Conservation (phyloP, 345 rosid genomes). For the Corchorus olitorius region DNA sequence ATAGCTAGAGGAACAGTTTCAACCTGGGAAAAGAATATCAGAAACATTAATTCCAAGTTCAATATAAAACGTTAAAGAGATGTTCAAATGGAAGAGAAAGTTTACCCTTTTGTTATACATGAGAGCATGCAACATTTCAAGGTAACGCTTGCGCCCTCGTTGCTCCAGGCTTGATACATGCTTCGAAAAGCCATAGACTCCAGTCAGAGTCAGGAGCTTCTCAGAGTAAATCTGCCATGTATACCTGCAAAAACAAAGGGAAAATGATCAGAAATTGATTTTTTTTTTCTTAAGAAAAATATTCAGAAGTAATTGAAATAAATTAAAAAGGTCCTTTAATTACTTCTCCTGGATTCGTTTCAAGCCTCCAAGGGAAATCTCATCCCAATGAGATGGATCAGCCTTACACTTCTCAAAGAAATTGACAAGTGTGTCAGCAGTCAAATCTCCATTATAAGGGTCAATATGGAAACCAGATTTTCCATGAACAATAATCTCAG, state of each 20-base stretch:
- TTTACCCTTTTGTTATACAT: conserved; percentile 61
- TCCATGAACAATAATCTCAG: conserved; percentile 84
- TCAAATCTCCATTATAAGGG: conserved; percentile 81
- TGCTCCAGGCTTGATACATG: conserved; percentile 70
- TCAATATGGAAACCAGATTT: conserved; percentile 87
- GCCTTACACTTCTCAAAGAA: conserved; percentile 69
- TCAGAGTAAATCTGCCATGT: conserved; percentile 72
- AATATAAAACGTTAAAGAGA: background rate
- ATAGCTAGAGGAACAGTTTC: conserved; percentile 60
- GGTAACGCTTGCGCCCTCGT: conserved; percentile 62
- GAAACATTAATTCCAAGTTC: background rate
- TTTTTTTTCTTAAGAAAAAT: too few species aligned
- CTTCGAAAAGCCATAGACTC: conserved; percentile 74
- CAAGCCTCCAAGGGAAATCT: conserved; percentile 71
- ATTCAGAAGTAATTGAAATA: background rate
- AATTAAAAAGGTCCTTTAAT: background rate
- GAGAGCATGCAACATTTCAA: conserved; percentile 70
- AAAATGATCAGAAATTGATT: background rate
- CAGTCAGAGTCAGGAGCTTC: conserved; percentile 63
- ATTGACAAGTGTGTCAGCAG: conserved; percentile 61
- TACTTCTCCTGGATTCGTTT: conserved; percentile 83
- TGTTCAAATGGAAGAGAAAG: background rate
- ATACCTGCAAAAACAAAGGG: conserved; percentile 36
- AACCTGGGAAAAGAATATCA: conserved; percentile 41
- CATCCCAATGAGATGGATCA: conserved; percentile 70